These are phyloP conservation scores for Trichoderma citrinoviride DNA, from an alignment of 2,329 filamentous ascomycete genomes.

Conservation along the genomic window DNA sequence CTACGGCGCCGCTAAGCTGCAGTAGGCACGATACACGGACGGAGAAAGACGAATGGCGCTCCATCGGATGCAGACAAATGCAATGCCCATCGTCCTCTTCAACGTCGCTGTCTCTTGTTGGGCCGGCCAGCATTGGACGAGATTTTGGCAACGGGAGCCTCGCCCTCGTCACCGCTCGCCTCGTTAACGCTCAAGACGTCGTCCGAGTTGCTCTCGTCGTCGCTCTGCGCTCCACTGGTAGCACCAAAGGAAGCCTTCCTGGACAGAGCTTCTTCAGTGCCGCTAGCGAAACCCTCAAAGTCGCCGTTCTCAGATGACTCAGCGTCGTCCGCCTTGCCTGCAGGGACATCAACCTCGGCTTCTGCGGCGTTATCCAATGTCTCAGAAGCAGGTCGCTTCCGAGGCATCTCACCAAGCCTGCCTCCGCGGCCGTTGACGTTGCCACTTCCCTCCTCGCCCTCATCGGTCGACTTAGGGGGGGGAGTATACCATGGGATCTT, in stretches of 20 bases:
- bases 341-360: constrained; percentile 29
- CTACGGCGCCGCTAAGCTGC: not conserved
- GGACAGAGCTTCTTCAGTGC: constrained; percentile 35
- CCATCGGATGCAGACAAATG: not conserved
- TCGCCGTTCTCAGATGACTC: constrained; percentile 37
- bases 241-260: constrained; percentile 34
- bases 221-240: constrained; percentile 35
- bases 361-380: constrained; percentile 43
- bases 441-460: constrained; percentile 48
- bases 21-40: not conserved
- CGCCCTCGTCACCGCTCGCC: constrained; percentile 38
- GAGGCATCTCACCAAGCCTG: constrained; percentile 79
- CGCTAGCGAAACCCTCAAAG: constrained; percentile 40
- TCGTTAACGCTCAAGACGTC: constrained; percentile 33
- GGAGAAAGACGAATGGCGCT: not conserved
- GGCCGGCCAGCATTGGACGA: constrained; percentile 20
- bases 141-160: constrained; percentile 17
- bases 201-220: constrained; percentile 43
- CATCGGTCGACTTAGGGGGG: constrained; percentile 54
- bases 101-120: constrained; percentile 32
- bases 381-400: constrained; percentile 69
- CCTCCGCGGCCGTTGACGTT: constrained; percentile 70
- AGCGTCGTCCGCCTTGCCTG: constrained; percentile 32
- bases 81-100: constrained; percentile 6
- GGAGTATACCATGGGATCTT: constrained; percentile 96